phyloP scores from a whole-genome alignment of 2,329 filamentous ascomycete species.

The Epichloe scottii region DNA sequence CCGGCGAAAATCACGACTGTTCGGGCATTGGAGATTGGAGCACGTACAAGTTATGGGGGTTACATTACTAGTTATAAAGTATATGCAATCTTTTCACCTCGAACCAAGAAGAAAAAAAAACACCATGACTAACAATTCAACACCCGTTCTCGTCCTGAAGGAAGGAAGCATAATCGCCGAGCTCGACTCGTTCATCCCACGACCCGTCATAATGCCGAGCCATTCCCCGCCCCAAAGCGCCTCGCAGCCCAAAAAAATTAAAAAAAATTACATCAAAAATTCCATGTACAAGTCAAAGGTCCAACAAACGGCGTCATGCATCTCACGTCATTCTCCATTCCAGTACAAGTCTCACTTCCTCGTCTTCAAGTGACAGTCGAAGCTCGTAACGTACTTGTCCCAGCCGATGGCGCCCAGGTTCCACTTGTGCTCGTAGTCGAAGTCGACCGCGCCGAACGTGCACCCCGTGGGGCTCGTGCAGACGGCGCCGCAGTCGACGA shows the following conservation, averaged over 20 bases:
- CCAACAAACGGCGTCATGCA: not conserved
- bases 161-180: not conserved
- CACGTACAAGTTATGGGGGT: too few species aligned
- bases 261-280: too few species aligned
- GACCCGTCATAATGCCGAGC: not conserved
- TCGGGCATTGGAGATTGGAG: too few species aligned
- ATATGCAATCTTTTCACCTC: too few species aligned
- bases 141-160: not conserved
- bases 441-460: slow-evolving; percentile 36
- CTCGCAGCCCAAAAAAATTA: not conserved
- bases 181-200: too few species aligned
- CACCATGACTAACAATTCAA: too few species aligned
- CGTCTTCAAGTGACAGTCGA: slow-evolving; percentile 16
- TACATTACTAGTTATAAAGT: too few species aligned
- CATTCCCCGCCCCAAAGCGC: not conserved
- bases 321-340: not conserved
- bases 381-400: slow-evolving; percentile 26
- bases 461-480: slow-evolving; percentile 41
- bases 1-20: too few species aligned
- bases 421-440: slow-evolving; percentile 32
- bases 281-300: not conserved
- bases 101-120: too few species aligned
- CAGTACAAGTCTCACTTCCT: not conserved
- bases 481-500: slow-evolving; percentile 26
- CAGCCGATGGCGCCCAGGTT: slow-evolving; percentile 33